These are phyloP conservation scores for Yarrowia sp. DNA, from an alignment of 805 yeast genomes.

Conservation along the genomic window DNA sequence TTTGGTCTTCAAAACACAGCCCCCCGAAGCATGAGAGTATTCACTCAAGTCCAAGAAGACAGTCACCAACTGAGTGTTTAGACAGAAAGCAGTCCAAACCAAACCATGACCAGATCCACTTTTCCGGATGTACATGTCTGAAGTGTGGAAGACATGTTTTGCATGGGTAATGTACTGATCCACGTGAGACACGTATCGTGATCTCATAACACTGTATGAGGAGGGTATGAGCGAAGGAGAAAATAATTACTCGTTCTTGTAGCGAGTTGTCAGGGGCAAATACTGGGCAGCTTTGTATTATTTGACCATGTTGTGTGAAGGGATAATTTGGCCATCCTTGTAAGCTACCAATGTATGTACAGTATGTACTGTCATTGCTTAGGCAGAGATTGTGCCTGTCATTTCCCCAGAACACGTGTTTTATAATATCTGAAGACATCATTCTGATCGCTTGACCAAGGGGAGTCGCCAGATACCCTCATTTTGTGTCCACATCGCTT, in stretches of 20 bases:
- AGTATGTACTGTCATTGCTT: too few relatives aligned
- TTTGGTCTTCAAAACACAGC: background rate
- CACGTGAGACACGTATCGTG: slow-evolving; percentile 1
- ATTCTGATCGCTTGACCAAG: background rate
- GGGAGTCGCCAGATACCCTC: slow-evolving; percentile 1
- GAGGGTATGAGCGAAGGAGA: background rate
- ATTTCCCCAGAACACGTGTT: background rate
- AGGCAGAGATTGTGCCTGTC: background rate
- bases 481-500: too few relatives aligned
- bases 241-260: background rate
- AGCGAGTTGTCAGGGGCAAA: background rate
- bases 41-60: too few relatives aligned
- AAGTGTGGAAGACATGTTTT: slow-evolving; percentile 10
- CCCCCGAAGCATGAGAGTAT: background rate
- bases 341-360: too few relatives aligned
- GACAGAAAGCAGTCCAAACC: background rate
- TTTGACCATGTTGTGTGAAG: background rate
- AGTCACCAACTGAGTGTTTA: too few relatives aligned
- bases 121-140: slow-evolving; percentile 1
- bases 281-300: background rate
- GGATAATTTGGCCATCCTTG: too few relatives aligned
- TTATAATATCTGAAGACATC: background rate
- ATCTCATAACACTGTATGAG: background rate
- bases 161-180: background rate
- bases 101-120: background rate